Percentiles rank a stretch among this genome's conserved stretches.
Conservation (phyloP, 2,329 filamentous ascomycete genomes). For the Penicillium sclerotiorum region DNA sequence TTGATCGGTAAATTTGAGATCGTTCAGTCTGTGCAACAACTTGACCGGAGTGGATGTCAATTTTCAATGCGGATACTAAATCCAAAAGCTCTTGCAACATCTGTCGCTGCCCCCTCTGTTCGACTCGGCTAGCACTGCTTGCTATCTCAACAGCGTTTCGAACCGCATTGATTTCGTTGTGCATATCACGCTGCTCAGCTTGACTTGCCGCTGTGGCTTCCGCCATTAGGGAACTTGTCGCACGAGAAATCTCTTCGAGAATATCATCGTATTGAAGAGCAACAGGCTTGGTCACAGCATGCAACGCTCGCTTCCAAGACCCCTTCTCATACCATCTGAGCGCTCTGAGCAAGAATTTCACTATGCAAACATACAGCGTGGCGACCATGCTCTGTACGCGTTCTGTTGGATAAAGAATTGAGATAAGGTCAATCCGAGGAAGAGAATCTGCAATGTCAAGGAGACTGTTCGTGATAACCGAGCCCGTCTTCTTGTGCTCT, state of each 20-base stretch:
- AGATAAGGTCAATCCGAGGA: background rate
- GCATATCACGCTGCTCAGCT: background rate
- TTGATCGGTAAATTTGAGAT: too few relatives aligned
- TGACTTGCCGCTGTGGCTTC: background rate
- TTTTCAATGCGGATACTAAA: too few relatives aligned
- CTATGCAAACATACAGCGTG: background rate
- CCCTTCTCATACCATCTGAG: constrained; percentile 1
- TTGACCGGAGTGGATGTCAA: too few relatives aligned
- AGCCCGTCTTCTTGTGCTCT: background rate
- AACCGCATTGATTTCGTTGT: background rate
- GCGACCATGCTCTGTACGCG: background rate
- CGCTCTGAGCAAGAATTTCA: background rate
- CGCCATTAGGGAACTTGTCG: background rate
- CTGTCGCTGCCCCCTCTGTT: background rate
- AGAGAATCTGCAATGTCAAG: background rate
- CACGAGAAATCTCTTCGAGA: background rate
- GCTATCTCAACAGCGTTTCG: background rate
- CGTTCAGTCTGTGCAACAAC: too few relatives aligned
- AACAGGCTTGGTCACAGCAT: background rate
- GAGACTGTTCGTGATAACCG: background rate
- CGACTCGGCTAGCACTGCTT: background rate
- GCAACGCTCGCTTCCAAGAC: background rate
- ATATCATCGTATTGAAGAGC: background rate
- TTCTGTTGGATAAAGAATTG: background rate
- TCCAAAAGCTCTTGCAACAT: background rate